Evolutionary conservation across 208 protist genomes (phyloP).

Genomic region (Endotrypanum monterogeii): DNA sequence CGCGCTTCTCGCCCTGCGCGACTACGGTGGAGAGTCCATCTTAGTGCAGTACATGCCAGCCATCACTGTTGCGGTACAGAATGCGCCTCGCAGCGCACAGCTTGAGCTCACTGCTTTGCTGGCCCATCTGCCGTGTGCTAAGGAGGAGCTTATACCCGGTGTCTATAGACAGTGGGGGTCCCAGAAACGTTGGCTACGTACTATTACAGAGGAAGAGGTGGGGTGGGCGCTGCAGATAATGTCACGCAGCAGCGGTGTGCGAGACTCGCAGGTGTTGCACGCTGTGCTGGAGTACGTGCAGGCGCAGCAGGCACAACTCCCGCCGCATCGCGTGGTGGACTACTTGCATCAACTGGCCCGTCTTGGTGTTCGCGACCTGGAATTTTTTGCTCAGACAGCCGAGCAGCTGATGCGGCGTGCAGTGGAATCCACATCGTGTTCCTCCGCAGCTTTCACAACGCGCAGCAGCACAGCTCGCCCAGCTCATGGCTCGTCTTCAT

Average conservation of each 20-base stretch:
- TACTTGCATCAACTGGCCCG: slow-evolving; percentile 58
- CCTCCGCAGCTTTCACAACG: neutral
- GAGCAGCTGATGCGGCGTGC: slow-evolving; percentile 59
- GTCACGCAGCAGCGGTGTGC: slow-evolving; percentile 36
- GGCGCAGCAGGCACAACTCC: slow-evolving; percentile 42
- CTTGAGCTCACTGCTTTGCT: slow-evolving; percentile 61
- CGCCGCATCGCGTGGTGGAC: slow-evolving; percentile 48
- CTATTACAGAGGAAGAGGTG: slow-evolving; percentile 52
- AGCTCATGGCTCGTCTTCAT: neutral
- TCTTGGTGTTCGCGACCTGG: slow-evolving; percentile 73
- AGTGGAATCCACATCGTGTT: slow-evolving; percentile 6
- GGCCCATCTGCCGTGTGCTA: slow-evolving; percentile 46
- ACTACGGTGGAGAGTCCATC: slow-evolving; percentile 58
- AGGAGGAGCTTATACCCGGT: slow-evolving; percentile 47
- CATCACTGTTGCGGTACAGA: slow-evolving; percentile 56
- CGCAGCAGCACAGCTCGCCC: slow-evolving; percentile 2
- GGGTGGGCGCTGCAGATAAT: slow-evolving; percentile 55
- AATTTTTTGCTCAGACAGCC: slow-evolving; percentile 67
- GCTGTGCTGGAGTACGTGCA: slow-evolving; percentile 67
- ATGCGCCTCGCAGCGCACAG: slow-evolving; percentile 55
- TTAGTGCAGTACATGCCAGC: slow-evolving; percentile 70
- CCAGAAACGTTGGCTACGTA: slow-evolving; percentile 47
- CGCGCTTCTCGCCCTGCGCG: slow-evolving; percentile 52
- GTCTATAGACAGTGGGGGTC: slow-evolving; percentile 56
- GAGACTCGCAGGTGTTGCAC: slow-evolving; percentile 46